Base-by-base conservation (phyloP, 179 eudicot species). In the Spinacia oleracea region DNA sequence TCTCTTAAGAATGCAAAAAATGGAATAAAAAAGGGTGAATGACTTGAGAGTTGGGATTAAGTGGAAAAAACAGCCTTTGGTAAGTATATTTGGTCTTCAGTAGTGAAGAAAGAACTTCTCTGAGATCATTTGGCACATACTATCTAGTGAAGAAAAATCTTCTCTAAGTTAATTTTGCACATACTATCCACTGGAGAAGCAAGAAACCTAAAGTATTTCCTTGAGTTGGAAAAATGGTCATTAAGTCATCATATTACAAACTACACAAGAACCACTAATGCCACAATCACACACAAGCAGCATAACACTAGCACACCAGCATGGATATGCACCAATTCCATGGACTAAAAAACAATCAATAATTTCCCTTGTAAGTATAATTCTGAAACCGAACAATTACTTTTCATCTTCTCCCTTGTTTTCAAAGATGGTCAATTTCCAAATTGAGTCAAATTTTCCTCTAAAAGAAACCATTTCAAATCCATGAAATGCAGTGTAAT, bases 291-390 rank as follows among this genome's bases (percentile, higher is more conserved):
- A 27, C 25, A 80, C 38, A 29, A 42, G 38, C 78, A 27, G 38
- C 78, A 62, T 14, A 70, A 45, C 6, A 55, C 23, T 70, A 70
- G 70, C 70, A 18, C 35, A 15, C 29, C 59, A 16, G 14, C 59
- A 29, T 50, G 14, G 42, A 71, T 48, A 71, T 71, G 74, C 75
- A 72, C 29, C 58, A 70, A 10, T 46, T 70, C 21, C 12, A 25
- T 27, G 4, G 38, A 27, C 51, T 42, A 23, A n/a, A 32, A 45
- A 15, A 20, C 20, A 9, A 23, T 18, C 72, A 23, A 42, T 69
- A 23, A 0, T 12, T 70, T 70, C 10, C 48, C 15, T 31, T 51
- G 62, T 9, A 51, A 72, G 40, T 50, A 72, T 46, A 8, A 72
- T 18, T 50, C 27, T 16, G 16, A 18, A 72, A 72, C 59, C 59